phyloP scores from a whole-genome alignment of 306 rosid genomes.

The Rubus idaeus region DNA sequence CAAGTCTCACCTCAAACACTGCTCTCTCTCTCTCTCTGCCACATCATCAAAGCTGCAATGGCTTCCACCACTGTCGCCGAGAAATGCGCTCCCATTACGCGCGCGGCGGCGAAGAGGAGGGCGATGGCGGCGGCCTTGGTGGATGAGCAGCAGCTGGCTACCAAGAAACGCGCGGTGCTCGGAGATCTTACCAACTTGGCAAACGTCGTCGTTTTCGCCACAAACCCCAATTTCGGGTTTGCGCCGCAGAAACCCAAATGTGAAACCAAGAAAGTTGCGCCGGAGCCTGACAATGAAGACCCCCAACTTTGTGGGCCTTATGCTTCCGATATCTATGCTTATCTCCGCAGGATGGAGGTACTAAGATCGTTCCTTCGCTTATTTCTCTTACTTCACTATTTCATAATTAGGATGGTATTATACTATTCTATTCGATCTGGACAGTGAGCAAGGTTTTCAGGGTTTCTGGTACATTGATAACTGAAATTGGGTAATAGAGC shows the following conservation, averaged over 20 bases:
- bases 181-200: constrained; percentile 57
- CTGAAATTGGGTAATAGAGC: too few relatives aligned
- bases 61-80: constrained; percentile 27
- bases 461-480: too few relatives aligned
- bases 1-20: neutral
- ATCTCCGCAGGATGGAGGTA: constrained; percentile 77
- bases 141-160: constrained; percentile 30
- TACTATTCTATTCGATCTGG: neutral
- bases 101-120: constrained; percentile 59
- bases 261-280: constrained; percentile 3
- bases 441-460: neutral
- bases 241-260: constrained; percentile 26
- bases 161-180: constrained; percentile 67
- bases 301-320: constrained; percentile 61
- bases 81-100: constrained; percentile 39
- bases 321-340: constrained; percentile 64
- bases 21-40: neutral
- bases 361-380: neutral
- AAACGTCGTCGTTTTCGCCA: constrained; percentile 14
- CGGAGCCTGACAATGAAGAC: constrained; percentile 31
- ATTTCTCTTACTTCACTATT: neutral
- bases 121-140: constrained; percentile 50
- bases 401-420: neutral
- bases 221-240: neutral
- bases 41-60: neutral